Percentiles rank a stretch among this genome's conserved stretches.
These are phyloP conservation scores for Stenocarpella maydis DNA, from an alignment of 2,329 filamentous ascomycete genomes.

Conservation along the genomic window DNA sequence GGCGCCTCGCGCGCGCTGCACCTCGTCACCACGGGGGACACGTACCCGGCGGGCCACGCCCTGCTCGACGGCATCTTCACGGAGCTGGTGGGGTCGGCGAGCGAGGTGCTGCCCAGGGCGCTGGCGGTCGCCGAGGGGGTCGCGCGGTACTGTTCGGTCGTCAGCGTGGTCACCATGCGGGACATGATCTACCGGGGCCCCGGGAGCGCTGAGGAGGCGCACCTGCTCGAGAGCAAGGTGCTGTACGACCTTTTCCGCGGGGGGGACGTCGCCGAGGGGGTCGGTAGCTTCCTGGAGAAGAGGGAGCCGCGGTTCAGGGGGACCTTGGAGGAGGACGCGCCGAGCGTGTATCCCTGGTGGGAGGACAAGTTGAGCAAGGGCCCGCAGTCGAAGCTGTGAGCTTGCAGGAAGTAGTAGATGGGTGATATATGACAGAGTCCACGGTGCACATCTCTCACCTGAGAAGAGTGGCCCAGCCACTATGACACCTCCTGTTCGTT, in stretches of 20 bases:
- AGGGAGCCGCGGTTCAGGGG: conserved; percentile 68
- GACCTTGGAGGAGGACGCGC: conserved; percentile 66
- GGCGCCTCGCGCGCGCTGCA: conserved; percentile 70
- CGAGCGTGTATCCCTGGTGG: conserved; percentile 75
- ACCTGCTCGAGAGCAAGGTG: conserved; percentile 73
- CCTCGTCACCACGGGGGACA: conserved; percentile 71
- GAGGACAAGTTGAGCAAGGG: conserved; percentile 53
- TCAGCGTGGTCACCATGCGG: conserved; percentile 72
- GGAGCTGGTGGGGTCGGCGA: conserved; percentile 57
- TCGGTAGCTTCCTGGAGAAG: conserved; percentile 75
- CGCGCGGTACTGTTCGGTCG: conserved; percentile 69
- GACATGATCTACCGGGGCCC: conserved; percentile 73
- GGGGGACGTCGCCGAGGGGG: conserved; percentile 71
- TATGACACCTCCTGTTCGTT: neutral
- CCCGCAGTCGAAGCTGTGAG: conserved; percentile 25
- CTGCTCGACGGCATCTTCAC: conserved; percentile 70
- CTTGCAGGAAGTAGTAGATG: neutral
- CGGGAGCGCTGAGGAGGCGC: conserved; percentile 70
- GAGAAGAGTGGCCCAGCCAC: too few relatives aligned
- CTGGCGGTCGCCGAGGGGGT: conserved; percentile 73
- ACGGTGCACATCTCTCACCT: too few relatives aligned
- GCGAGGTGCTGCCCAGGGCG: conserved; percentile 69
- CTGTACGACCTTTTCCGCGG: conserved; percentile 67
- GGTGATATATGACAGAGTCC: too few relatives aligned
- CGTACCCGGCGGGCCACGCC: conserved; percentile 60